Percentiles rank a stretch among this genome's conserved stretches.
Evolutionary conservation across 371 early-diverging fungal genomes (phyloP).

Genomic region (Mucor saturninus): DNA sequence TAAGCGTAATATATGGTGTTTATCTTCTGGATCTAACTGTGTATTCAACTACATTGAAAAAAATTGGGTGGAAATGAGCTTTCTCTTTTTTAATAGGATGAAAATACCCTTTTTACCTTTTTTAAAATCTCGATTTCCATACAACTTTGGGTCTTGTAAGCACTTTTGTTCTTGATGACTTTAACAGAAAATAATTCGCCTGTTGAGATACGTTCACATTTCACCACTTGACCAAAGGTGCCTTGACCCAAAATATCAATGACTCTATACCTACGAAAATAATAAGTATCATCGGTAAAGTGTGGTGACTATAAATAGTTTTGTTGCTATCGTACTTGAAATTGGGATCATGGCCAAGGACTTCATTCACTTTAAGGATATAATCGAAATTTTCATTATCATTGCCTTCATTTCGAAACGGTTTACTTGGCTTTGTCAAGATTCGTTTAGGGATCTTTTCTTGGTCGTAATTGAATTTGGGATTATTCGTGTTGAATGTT

Average conservation of each 20-base stretch:
- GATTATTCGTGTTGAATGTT: slow-evolving; percentile 77
- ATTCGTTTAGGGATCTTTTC: slow-evolving; percentile 84
- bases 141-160: slow-evolving; percentile 93
- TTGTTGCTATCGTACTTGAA: slow-evolving; percentile 63
- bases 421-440: slow-evolving; percentile 91
- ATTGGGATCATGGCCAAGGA: slow-evolving; percentile 78
- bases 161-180: slow-evolving; percentile 94
- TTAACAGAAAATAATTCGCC: slow-evolving; percentile 93
- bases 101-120: slow-evolving; percentile 49
- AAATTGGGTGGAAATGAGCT: neutral
- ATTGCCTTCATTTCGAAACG: slow-evolving; percentile 85
- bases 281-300: neutral
- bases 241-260: slow-evolving; percentile 94
- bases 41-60: slow-evolving; percentile 68
- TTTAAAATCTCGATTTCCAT: slow-evolving; percentile 94
- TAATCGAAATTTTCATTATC: slow-evolving; percentile 96
- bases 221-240: slow-evolving; percentile 98
- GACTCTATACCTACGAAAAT: slow-evolving; percentile 75
- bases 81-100: neutral
- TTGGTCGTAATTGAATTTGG: slow-evolving; percentile 74
- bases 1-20: slow-evolving; percentile 85
- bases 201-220: slow-evolving; percentile 87
- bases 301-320: no score
- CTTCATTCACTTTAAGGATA: slow-evolving; percentile 93
- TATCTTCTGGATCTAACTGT: slow-evolving; percentile 76